Conservation (phyloP, 169 alveolate species). For the Toxoplasma gondii region DNA sequence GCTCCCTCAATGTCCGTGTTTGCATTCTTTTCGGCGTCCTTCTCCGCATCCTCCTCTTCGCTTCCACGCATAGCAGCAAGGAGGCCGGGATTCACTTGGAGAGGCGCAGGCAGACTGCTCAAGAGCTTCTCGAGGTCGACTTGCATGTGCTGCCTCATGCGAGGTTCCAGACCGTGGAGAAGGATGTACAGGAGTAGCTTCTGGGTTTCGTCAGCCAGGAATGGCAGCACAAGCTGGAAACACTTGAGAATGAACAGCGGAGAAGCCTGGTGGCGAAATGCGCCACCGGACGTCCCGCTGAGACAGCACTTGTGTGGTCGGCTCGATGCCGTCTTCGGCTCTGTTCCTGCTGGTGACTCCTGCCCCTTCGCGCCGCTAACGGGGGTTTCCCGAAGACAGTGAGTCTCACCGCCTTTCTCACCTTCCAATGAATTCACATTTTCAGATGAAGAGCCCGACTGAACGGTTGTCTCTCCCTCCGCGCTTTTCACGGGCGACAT, state of each 20-base stretch:
- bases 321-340: not conserved
- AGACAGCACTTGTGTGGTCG: not conserved
- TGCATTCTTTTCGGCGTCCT: slow-evolving; percentile 47
- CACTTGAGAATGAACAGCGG: slow-evolving; percentile 60
- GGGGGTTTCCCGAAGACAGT: no score
- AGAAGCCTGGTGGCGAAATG: not conserved
- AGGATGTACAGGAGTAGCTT: slow-evolving; percentile 53
- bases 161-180: slow-evolving; percentile 44
- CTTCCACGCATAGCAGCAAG: not conserved
- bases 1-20: not conserved
- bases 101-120: not conserved
- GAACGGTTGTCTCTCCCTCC: no score
- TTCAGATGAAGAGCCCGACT: no score
- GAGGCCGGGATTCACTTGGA: not conserved
- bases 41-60: slow-evolving; percentile 42
- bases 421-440: no score
- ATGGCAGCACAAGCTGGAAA: slow-evolving; percentile 56
- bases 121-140: slow-evolving; percentile 49
- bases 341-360: not conserved
- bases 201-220: slow-evolving; percentile 60
- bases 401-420: no score
- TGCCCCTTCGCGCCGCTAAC: not conserved
- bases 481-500: no score
- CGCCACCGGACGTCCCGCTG: not conserved
- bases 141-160: slow-evolving; percentile 33